These are phyloP conservation scores for Dipteronia dyeriana DNA, from an alignment of 345 rosid genomes.

Conservation along the genomic window DNA sequence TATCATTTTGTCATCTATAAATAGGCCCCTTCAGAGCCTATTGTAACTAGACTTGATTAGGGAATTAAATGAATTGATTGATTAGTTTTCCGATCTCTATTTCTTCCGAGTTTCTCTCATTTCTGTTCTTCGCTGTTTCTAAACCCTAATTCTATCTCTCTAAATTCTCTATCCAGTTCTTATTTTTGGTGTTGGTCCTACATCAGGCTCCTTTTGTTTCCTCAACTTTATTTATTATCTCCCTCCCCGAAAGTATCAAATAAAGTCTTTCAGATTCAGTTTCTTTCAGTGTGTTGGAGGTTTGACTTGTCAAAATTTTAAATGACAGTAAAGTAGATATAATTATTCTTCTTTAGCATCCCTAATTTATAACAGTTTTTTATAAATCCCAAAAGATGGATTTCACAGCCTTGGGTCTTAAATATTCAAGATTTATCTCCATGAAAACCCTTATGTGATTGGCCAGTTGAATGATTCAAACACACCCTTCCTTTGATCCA, in stretches of 20 bases:
- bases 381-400: not conserved
- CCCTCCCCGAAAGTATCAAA: not conserved
- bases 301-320: not conserved
- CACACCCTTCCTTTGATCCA: not conserved
- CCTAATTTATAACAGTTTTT: not conserved
- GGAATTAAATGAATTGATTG: no score
- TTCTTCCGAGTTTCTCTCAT: no score
- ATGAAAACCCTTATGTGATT: not conserved
- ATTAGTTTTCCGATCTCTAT: no score
- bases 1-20: no score
- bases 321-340: not conserved
- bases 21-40: no score
- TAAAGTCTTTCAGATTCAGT: not conserved
- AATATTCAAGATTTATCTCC: not conserved
- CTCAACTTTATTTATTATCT: not conserved
- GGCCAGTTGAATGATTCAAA: not conserved
- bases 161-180: no score
- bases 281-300: no score
- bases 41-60: no score
- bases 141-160: no score
- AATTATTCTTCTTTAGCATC: not conserved
- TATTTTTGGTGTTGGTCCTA: no score
- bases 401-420: not conserved
- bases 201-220: not conserved
- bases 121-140: no score